Percentiles rank a stretch among this genome's conserved stretches.
These are phyloP conservation scores for Hydnum rufescens DNA, from an alignment of 768 basidiomycete genomes.

Conservation along the genomic window DNA sequence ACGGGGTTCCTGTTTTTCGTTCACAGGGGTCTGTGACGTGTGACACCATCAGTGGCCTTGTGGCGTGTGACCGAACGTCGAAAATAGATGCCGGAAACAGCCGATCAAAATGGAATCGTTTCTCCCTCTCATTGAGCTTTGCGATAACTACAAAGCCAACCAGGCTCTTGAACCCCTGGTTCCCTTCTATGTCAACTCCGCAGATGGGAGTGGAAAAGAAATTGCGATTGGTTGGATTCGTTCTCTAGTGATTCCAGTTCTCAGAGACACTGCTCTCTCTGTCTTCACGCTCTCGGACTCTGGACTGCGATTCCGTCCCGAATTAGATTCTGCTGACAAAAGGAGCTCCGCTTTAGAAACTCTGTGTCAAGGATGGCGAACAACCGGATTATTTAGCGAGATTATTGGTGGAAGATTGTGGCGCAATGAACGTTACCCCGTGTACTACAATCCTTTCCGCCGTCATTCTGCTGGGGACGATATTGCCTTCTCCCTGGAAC, in stretches of 20 bases:
- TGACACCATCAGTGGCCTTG: too few species aligned
- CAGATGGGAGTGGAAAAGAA: neutral
- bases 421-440: conserved; percentile 68
- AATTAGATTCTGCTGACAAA: conserved; percentile 16
- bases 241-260: conserved; percentile 31
- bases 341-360: conserved; percentile 43
- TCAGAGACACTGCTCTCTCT: conserved; percentile 26
- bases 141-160: conserved; percentile 46
- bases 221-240: neutral
- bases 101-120: too few species aligned
- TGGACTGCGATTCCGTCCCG: neutral
- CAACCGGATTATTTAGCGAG: conserved; percentile 36
- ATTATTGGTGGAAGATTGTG: conserved; percentile 61
- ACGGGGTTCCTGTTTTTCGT: too few species aligned
- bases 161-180: conserved; percentile 24
- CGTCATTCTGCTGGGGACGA: conserved; percentile 21
- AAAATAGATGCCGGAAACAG: too few species aligned
- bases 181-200: conserved; percentile 33
- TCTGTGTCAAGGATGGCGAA: conserved; percentile 59
- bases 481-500: conserved; percentile 75
- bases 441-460: conserved; percentile 46
- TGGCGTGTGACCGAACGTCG: too few species aligned
- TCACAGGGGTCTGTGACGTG: too few species aligned
- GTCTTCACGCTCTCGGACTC: neutral
- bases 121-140: conserved; percentile 42